Percentiles rank a stretch among this genome's conserved stretches.
These are phyloP conservation scores for Fistulifera solaris DNA, from an alignment of 108 stramenopile species.

Conservation along the genomic window DNA sequence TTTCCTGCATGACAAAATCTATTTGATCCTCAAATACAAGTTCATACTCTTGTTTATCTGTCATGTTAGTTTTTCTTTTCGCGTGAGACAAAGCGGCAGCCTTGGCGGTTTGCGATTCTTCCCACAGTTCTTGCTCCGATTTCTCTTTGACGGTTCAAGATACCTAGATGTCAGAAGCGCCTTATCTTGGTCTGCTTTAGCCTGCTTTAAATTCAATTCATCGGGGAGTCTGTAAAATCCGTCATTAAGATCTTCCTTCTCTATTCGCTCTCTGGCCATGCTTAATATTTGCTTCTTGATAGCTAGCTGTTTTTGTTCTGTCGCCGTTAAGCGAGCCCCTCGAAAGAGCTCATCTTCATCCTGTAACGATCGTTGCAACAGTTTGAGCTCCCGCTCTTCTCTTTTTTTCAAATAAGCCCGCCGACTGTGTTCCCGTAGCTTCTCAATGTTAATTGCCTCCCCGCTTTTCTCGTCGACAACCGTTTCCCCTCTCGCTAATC, in stretches of 20 bases:
- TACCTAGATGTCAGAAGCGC: slow-evolving; percentile 83
- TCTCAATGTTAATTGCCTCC: slow-evolving; percentile 48
- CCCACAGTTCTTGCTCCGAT: slow-evolving; percentile 96
- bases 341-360: slow-evolving; percentile 94
- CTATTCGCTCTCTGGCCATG: slow-evolving; percentile 58
- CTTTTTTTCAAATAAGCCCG: slow-evolving; percentile 89
- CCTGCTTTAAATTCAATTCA: slow-evolving; percentile 51
- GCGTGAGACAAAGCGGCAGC: slow-evolving; percentile 22
- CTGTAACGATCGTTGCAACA: slow-evolving; percentile 78
- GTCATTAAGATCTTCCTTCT: slow-evolving; percentile 38
- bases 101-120: slow-evolving; percentile 87
- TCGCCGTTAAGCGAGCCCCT: slow-evolving; percentile 54
- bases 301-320: slow-evolving; percentile 64
- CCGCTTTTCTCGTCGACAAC: slow-evolving; percentile 55
- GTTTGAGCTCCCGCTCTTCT: slow-evolving; percentile 83
- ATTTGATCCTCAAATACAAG: slow-evolving; percentile 94
- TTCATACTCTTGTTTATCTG: slow-evolving; percentile 52
- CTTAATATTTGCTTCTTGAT: slow-evolving; percentile 72
- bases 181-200: slow-evolving; percentile 53
- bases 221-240: slow-evolving; percentile 71
- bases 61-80: slow-evolving; percentile 14
- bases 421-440: slow-evolving; percentile 80
- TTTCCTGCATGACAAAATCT: slow-evolving; percentile 90
- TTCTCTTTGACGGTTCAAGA: slow-evolving; percentile 81
- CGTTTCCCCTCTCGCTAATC: slow-evolving; percentile 77